A percentile compares a stretch with the other conserved stretches of the same genome.
phyloP scores from a whole-genome alignment of 495 filamentous ascomycete species.

The Neurospora cerealis region DNA sequence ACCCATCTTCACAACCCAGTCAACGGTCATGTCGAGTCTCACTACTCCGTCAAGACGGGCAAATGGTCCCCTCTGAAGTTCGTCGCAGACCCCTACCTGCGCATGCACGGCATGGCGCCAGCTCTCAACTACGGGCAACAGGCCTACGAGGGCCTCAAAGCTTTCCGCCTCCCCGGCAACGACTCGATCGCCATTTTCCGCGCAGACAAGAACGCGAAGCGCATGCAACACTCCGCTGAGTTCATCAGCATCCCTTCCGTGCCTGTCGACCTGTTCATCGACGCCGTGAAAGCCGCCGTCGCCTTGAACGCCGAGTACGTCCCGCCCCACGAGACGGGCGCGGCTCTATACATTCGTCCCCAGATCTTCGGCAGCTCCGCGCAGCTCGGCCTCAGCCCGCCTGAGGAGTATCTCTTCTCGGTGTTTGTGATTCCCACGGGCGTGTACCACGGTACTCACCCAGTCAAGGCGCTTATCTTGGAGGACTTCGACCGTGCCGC shows the following conservation, averaged over 20 bases:
- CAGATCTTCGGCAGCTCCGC: slow-evolving; percentile 75
- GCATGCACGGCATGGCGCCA: slow-evolving; percentile 82
- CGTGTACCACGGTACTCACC: slow-evolving; percentile 78
- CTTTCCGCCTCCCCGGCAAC: slow-evolving; percentile 62
- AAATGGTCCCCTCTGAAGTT: slow-evolving; percentile 68
- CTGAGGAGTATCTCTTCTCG: slow-evolving; percentile 79
- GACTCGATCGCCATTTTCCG: slow-evolving; percentile 68
- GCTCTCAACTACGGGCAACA: slow-evolving; percentile 90
- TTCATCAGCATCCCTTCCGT: slow-evolving; percentile 73
- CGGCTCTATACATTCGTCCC: slow-evolving; percentile 82
- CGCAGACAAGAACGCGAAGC: slow-evolving; percentile 66
- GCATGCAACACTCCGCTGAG: slow-evolving; percentile 65
- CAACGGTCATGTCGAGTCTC: slow-evolving; percentile 68
- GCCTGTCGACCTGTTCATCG: slow-evolving; percentile 60
- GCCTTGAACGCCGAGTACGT: slow-evolving; percentile 79
- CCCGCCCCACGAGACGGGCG: slow-evolving; percentile 71
- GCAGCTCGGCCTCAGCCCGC: slow-evolving; percentile 70
- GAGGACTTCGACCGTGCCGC: slow-evolving; percentile 69
- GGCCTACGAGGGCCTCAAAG: slow-evolving; percentile 89
- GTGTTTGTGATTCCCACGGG: slow-evolving; percentile 81
- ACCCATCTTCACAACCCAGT: slow-evolving; percentile 32
- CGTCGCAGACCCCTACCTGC: slow-evolving; percentile 65
- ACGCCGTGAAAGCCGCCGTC: slow-evolving; percentile 68
- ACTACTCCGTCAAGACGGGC: slow-evolving; percentile 57
- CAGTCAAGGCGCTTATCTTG: slow-evolving; percentile 69